A percentile compares a stretch with the other conserved stretches of the same genome.
Conservation (phyloP, 805 yeast species). For the Saturnispora dispora region DNA sequence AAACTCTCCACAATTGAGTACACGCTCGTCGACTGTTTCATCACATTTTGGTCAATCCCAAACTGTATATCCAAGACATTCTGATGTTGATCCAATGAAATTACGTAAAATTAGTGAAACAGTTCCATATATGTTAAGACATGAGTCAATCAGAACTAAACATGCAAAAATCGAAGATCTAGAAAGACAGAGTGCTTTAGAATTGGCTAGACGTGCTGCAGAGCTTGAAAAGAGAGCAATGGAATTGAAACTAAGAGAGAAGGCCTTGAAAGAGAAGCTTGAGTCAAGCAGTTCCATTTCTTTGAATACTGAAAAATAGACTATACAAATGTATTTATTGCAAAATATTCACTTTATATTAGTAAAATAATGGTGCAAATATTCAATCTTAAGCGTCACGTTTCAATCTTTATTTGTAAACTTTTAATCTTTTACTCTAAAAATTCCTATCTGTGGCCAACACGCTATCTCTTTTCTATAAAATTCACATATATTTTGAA, state of each 20-base stretch:
- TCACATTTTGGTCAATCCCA: background rate
- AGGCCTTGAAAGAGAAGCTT: slow-evolving; percentile 32
- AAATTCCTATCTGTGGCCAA: background rate
- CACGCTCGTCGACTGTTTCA: background rate
- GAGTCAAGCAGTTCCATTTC: background rate
- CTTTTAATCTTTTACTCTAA: background rate
- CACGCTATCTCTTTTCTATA: background rate
- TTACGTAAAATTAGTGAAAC: slow-evolving; percentile 74
- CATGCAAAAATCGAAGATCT: slow-evolving; percentile 72
- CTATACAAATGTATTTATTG: background rate
- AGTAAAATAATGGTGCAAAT: background rate
- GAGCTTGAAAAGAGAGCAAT: slow-evolving; percentile 68
- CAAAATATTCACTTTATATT: background rate
- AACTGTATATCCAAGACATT: slow-evolving; percentile 9
- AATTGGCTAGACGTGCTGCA: slow-evolving; percentile 64
- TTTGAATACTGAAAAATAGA: background rate
- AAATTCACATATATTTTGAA: background rate
- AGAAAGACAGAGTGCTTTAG: slow-evolving; percentile 70
- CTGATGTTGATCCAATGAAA: slow-evolving; percentile 43
- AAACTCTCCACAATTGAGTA: slow-evolving; percentile 16
- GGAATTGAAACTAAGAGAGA: slow-evolving; percentile 60
- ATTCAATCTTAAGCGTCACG: background rate
- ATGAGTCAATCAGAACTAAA: slow-evolving; percentile 63
- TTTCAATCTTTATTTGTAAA: background rate
- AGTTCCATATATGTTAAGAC: slow-evolving; percentile 74